Base-by-base conservation (phyloP, 2,329 filamentous ascomycete genomes). In the Fusarium redolens region DNA sequence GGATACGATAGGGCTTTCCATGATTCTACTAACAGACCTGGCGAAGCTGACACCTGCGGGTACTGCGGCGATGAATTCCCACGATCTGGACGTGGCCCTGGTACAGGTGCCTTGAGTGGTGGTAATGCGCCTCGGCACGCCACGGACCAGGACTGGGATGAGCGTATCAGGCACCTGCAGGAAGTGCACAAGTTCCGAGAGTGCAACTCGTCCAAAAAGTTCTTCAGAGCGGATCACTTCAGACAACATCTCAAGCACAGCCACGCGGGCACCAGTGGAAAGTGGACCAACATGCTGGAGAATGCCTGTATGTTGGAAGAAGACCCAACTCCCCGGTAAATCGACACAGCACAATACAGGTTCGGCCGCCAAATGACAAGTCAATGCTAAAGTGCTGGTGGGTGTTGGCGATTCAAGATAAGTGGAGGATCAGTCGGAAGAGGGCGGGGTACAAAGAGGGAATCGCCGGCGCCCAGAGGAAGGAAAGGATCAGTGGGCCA, bases 201-300 rank as follows among this genome's bases (percentile, higher is more conserved):
- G 84, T 99, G 96, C 88, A 99, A 99, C 82, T 95, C 96, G 78
- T 93, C 93, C 75, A 99, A 99, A 86, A 98, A 98, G 82, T 99
- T 99, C 82, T 99, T 93, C 85, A 90, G 96, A 41, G 96, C 96
- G 38, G 96, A 99, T 82, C 96, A 99, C 81, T 99, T 99, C 86
- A 91, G 96, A 67, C 96, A 99, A 82, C 96, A 99, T 83, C 86
- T 99, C 65, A 99, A 98, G 86, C 96, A 99, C 82, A 98, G 95
- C 81, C 96, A 98, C 83, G 94, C 93, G 41, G 96, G 96, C 40
- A 96, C 94, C 1, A 98, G 95, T 82, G 96, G 96, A 37, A 98
- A 98, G 83, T 99, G 96, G 96, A 99, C 96, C 17, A 98, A 98
- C 82, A 95, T 97, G 88, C 87, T 99, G 38, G 96, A 99, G 81